Base-by-base conservation (phyloP, 345 rosid genomes). In the Psidium friedrichsthalianum region DNA sequence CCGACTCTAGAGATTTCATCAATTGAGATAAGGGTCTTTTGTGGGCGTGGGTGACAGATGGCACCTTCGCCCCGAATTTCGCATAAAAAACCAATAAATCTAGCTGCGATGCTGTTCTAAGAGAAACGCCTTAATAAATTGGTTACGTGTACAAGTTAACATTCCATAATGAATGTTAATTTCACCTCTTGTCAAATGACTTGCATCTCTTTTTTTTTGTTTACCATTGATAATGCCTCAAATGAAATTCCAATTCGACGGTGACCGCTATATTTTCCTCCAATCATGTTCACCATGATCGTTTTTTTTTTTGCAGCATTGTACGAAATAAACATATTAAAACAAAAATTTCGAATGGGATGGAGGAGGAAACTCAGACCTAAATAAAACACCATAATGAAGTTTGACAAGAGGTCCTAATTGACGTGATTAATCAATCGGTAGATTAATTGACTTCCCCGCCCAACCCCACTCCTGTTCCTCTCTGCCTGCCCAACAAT, bases 141-240 rank as follows among this genome's bases (percentile, higher is more conserved):
- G 22, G 3, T 20, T 21, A 18, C 6, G 24, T 20, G 56, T 20
- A 6, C 7, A 20, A 18, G 8, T 3, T 3, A 7, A 18, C 24
- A 21, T 20, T 55, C 8, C 10, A 0, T 0, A 59, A 27, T 2
- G 36, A 59, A 6, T 7, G 9, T 14, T 3, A 4, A 14, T 59
- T 59, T 64, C 8, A 64, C 20, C 22, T 64, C 40, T 64, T 0
- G 0, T 15, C 18, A 15, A 5, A 29, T 29, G 10, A 3, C 2
- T 27, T 61, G 10, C 6, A 27, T 14, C 6, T 54, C 6, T 29
- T 61, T 29, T 15, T 10, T 29, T 1, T 1, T 11, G 22, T 15
- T 61, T n/a, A n/a, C n/a, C 2, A 0, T 1, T 5, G 18, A 15
- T 13, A 7, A 15, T 16, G 76, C 0, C 6, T 64, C 0, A 0